Conservation (phyloP, 345 rosid species). For the Syzygium aqueum region DNA sequence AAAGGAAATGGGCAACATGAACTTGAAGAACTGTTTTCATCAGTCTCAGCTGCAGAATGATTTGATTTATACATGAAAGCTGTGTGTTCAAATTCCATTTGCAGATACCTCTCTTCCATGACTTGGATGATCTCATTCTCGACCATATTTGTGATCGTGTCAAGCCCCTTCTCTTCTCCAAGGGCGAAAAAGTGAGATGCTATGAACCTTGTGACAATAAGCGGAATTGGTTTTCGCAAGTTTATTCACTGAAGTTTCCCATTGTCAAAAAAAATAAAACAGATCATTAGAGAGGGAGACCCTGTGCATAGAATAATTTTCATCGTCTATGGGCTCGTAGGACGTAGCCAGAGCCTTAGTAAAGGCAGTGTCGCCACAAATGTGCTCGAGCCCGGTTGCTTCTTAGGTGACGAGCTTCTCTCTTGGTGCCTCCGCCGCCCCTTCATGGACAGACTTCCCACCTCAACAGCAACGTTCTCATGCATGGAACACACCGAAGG, state of each 20-base stretch:
- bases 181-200: constrained; percentile 40
- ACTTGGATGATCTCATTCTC: constrained; percentile 48
- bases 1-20: not conserved
- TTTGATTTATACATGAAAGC: not conserved
- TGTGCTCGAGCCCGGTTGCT: constrained; percentile 42
- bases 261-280: not conserved
- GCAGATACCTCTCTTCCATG: constrained; percentile 54
- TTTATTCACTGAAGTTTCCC: not conserved
- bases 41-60: not conserved
- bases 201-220: constrained; percentile 35
- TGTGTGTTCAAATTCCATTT: not conserved
- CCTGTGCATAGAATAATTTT: constrained; percentile 51
- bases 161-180: constrained; percentile 40
- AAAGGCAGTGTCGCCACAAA: constrained; percentile 37
- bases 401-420: constrained; percentile 53
- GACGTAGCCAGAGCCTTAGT: constrained; percentile 39
- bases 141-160: constrained; percentile 55
- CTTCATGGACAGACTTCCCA: constrained; percentile 38
- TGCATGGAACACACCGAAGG: constrained; percentile 41
- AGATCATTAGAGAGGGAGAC: constrained; percentile 62
- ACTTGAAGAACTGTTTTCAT: not conserved
- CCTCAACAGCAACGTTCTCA: constrained; percentile 46
- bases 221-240: not conserved
- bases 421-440: constrained; percentile 61
- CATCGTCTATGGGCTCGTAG: constrained; percentile 30